phyloP scores from a whole-genome alignment of 306 rosid species.

The Notholithocarpus densiflorus region DNA sequence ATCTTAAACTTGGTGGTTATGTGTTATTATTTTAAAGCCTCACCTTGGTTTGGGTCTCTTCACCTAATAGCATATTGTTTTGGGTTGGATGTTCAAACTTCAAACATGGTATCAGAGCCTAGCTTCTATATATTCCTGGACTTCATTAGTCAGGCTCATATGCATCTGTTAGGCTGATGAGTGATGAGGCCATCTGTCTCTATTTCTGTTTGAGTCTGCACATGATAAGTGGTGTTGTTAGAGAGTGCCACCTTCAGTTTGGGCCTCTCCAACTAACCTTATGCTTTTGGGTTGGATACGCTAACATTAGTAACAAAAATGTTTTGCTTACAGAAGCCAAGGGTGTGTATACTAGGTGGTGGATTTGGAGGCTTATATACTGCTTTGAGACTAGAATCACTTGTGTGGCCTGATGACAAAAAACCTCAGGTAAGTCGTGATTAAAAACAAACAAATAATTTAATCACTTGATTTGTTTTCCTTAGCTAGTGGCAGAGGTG shows the following conservation, averaged over 20 bases:
- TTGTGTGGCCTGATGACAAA: constrained; percentile 75
- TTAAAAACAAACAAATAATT: not conserved
- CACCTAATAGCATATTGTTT: not conserved
- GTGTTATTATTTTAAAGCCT: not conserved
- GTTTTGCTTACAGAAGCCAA: constrained; percentile 55
- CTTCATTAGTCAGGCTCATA: not conserved
- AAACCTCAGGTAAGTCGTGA: constrained; percentile 62
- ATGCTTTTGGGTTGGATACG: not conserved
- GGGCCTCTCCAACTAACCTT: not conserved
- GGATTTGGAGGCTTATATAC: constrained; percentile 98
- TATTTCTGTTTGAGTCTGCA: not conserved
- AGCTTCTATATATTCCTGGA: not conserved
- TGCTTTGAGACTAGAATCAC: constrained; percentile 89
- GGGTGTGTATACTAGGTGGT: constrained; percentile 92
- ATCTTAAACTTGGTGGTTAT: not conserved
- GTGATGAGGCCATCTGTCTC: not conserved
- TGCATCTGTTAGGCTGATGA: not conserved
- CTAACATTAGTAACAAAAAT: not conserved
- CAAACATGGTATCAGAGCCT: not conserved
- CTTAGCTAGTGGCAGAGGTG: not conserved
- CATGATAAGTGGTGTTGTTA: not conserved
- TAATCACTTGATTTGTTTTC: not conserved
- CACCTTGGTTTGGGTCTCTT: not conserved
- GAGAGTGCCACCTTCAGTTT: not conserved
- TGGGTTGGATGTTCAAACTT: too few relatives aligned